These are phyloP conservation scores for Crithidia expoeki DNA, from an alignment of 208 protist species.

Conservation along the genomic window DNA sequence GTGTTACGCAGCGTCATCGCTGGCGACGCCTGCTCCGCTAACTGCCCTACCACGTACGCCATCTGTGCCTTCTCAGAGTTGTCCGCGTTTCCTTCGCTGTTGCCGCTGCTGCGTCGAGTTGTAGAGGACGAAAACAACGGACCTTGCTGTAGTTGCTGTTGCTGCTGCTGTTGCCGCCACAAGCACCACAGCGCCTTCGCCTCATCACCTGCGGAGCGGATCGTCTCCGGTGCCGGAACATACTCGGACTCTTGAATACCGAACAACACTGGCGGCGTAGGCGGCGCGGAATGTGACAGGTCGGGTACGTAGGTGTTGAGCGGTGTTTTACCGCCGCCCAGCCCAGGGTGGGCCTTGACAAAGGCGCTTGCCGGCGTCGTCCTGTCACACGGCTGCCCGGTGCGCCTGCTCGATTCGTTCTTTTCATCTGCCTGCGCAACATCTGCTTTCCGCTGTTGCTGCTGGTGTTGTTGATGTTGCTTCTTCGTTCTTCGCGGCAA, in stretches of 20 bases:
- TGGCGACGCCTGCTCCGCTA: constrained; percentile 16
- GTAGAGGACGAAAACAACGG: not conserved
- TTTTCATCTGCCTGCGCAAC: not conserved
- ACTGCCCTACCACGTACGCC: constrained; percentile 16
- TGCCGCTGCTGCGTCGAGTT: not conserved
- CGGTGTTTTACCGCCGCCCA: not conserved
- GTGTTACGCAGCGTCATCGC: constrained; percentile 32
- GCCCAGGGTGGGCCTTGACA: not conserved
- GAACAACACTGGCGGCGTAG: constrained; percentile 24
- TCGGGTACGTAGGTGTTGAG: constrained; percentile 19
- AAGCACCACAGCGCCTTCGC: constrained; percentile 20
- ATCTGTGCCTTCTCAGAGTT: constrained; percentile 7
- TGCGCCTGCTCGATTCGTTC: not conserved
- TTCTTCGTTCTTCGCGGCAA: not conserved
- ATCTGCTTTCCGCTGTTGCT: not conserved
- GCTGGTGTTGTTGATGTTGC: not conserved
- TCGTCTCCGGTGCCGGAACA: constrained; percentile 33
- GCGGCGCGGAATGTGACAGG: constrained; percentile 1
- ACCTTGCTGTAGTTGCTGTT: not conserved
- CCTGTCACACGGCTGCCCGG: not conserved
- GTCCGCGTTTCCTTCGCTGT: not conserved
- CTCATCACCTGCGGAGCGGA: constrained; percentile 23
- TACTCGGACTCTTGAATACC: constrained; percentile 34
- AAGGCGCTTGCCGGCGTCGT: not conserved
- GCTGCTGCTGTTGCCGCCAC: constrained; percentile 18